A percentile compares a stretch with the other conserved stretches of the same genome.
phyloP scores from a whole-genome alignment of 441 rosid species.

The Arabidopsis hybrid region DNA sequence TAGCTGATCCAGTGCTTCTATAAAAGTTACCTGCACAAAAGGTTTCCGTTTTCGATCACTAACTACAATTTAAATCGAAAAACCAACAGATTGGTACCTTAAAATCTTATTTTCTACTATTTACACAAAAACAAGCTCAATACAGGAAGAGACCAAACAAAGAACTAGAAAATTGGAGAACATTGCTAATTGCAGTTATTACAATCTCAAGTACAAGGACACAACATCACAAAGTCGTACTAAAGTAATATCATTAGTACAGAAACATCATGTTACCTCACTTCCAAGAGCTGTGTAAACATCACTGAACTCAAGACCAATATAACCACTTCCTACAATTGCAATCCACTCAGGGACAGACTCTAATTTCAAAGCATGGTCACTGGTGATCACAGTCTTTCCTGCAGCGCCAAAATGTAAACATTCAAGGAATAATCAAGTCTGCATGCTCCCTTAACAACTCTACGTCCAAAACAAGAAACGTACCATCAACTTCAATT shows the following conservation, averaged over 20 bases:
- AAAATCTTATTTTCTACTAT: not conserved
- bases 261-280: conserved; percentile 62
- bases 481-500: conserved; percentile 94
- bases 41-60: too few relatives aligned
- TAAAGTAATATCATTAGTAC: not conserved
- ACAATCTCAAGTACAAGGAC: not conserved
- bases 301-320: conserved; percentile 98
- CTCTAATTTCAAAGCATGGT: conserved; percentile 97
- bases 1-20: conserved; percentile 96
- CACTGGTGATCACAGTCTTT: conserved; percentile 98
- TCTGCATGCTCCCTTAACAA: conserved; percentile 8
- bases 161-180: not conserved
- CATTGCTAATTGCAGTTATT: not conserved
- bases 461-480: conserved; percentile 2
- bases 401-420: conserved; percentile 54
- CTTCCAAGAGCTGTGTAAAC: conserved; percentile 99
- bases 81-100: not conserved
- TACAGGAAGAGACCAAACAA: conserved; percentile 1
- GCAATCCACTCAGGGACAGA: conserved; percentile 97
- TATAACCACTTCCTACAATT: conserved; percentile 97
- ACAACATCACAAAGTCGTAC: not conserved
- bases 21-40: conserved; percentile 75
- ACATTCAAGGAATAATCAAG: conserved; percentile 27
- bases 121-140: conserved; percentile 1
- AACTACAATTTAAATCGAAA: not conserved